Evolutionary conservation across 2,329 filamentous ascomycete species (phyloP).

Genomic region (Xenoacremonium recifei): DNA sequence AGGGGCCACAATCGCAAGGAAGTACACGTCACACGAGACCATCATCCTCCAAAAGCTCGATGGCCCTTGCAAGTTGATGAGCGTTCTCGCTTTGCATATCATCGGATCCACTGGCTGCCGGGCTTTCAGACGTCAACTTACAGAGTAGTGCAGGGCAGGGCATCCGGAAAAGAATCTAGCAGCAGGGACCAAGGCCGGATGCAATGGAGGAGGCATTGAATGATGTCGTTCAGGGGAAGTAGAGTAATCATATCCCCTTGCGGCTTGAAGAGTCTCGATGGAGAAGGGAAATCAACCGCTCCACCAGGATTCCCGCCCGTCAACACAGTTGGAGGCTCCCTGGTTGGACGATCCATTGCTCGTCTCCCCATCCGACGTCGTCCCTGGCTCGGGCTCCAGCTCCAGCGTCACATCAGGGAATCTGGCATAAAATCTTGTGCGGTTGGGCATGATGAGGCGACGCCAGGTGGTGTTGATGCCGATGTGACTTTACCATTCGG

Average conservation of each 20-base stretch:
- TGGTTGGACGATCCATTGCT: conserved; percentile 9
- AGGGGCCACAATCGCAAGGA: not conserved
- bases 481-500: not conserved
- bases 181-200: conserved; percentile 14
- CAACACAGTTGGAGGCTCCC: not conserved
- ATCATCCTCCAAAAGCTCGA: not conserved
- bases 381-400: not conserved
- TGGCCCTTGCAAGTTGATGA: not conserved
- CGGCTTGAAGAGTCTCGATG: not conserved
- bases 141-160: conserved; percentile 6
- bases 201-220: conserved; percentile 11
- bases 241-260: not conserved
- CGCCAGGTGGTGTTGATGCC: not conserved
- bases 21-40: not conserved
- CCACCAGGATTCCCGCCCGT: not conserved
- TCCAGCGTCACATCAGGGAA: conserved; percentile 21
- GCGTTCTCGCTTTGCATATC: not conserved
- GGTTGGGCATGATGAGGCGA: conserved; percentile 8
- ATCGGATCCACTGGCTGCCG: conserved; percentile 5
- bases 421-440: conserved; percentile 21
- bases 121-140: conserved; percentile 8
- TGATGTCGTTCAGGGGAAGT: not conserved
- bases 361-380: conserved; percentile 5
- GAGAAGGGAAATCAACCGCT: not conserved
- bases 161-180: conserved; percentile 18